Evolutionary conservation across 2,329 filamentous ascomycete genomes (phyloP), one percentile per base, ranked within the genome.

Genomic region (Sporothrix brasiliensis): DNA sequence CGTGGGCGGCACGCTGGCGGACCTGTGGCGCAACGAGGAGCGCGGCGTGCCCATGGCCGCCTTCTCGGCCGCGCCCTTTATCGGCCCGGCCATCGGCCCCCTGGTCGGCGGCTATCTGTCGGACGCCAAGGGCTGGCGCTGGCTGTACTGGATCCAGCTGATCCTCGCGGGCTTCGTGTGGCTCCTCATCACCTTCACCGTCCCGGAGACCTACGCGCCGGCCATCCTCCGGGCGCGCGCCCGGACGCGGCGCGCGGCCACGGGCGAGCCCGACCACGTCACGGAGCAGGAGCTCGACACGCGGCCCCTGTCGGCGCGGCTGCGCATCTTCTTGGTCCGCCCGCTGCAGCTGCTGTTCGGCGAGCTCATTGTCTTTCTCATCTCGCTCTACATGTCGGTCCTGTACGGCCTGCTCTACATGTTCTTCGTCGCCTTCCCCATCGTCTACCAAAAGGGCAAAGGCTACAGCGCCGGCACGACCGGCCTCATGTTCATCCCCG

Each of bases 151-250:
- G 90, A 87, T 97, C 75, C 92, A 94, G 77, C 83, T 95, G 13
- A 96, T 97, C 76, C 77, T 95, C 14, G 83, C 91, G 34, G 88
- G 84, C 16, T 77, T 89, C 65, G 86, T 90, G 75, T 95, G 91
- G 88, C 72, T 91, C 21, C 78, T 94, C 72, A 93, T 95, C 79
- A 90, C 89, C 41, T 94, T 96, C 80, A 95, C 92, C n/a, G 90
- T 97, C 0, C 92, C 92, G 1, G 93, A 97, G 79, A 97, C 93
- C 0, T 97, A 95, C 78, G 89, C 92, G 0, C 92, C 93, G 0
- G 91, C 88, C 0, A 88, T 97, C 67, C 86, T 97, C 19, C 86
- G 87, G 68, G 81, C 81, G 41, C 86, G 92, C 14, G 93, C 93
- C 2, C 83, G 85, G 76, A 91, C 92, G 78, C 81, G 95, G 72